Conservation (phyloP, 169 alveolate genomes). For the Babesia ovis region DNA sequence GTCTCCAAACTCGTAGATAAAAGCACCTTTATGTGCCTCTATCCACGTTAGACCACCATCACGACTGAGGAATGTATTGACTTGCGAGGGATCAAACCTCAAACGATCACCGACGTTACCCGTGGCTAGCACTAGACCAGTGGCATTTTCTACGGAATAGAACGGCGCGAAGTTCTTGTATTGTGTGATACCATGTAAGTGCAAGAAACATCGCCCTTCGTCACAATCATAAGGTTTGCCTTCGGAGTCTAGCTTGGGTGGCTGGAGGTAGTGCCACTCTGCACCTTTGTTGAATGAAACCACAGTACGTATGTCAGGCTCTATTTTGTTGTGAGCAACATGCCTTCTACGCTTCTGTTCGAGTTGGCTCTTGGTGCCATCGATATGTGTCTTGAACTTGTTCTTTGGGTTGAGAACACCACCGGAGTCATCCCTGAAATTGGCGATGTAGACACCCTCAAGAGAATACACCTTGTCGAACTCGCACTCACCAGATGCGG, state of each 20-base stretch:
- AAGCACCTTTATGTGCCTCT: slow-evolving; percentile 96
- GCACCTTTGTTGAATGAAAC: slow-evolving; percentile 98
- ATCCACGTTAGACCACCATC: slow-evolving; percentile 98
- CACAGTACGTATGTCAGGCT: slow-evolving; percentile 84
- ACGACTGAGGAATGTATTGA: slow-evolving; percentile 93
- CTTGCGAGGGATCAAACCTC: slow-evolving; percentile 83
- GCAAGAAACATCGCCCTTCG: slow-evolving; percentile 91
- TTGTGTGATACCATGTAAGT: slow-evolving; percentile 89
- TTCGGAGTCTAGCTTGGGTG: slow-evolving; percentile 92
- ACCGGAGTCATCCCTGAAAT: slow-evolving; percentile 84
- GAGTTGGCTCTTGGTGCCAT: slow-evolving; percentile 47
- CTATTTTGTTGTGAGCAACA: slow-evolving; percentile 71
- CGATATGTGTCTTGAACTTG: slow-evolving; percentile 59
- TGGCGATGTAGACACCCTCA: slow-evolving; percentile 96
- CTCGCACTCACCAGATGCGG: slow-evolving; percentile 91
- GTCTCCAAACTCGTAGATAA: slow-evolving; percentile 97
- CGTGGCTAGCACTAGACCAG: slow-evolving; percentile 95
- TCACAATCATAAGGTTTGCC: slow-evolving; percentile 90
- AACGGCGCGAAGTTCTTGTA: slow-evolving; percentile 90
- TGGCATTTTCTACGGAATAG: slow-evolving; percentile 93
- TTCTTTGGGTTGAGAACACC: slow-evolving; percentile 47
- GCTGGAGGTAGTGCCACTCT: slow-evolving; percentile 92
- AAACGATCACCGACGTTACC: slow-evolving; percentile 93
- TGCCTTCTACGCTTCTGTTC: slow-evolving; percentile 69
- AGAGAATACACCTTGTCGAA: slow-evolving; percentile 92